Base-by-base conservation (phyloP, 2,329 filamentous ascomycete genomes). In the Stemphylium lycopersici region DNA sequence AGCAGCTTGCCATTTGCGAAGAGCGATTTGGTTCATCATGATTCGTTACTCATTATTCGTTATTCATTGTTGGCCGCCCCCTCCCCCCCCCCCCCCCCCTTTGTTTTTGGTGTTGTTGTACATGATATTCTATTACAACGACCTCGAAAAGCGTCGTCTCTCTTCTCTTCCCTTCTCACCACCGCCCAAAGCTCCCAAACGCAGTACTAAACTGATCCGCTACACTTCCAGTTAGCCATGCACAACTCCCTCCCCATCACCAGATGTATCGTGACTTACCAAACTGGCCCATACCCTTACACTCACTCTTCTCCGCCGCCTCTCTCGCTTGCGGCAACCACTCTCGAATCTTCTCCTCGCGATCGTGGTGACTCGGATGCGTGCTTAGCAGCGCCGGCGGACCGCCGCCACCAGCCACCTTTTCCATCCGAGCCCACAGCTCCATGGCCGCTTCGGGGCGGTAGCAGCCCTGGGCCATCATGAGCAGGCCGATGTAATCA, bases 381-480 rank as follows among this genome's bases (percentile, higher is more conserved):
- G 90, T 93, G 67, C 85, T 89, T 64, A 91, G 75, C 77, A 90
- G 87, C 74, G 92, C 87, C 1, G 89, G 89, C 31, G 84, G 80
- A 51, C 83, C 80, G 4, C 68, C 65, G 40, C 81, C 73, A 22
- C 79, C 78, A 29, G 26, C 26, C 11, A 76, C 70, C 34, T 72
- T 70, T 58, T 89, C 85, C 86, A 91, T 90, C 44, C 86, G 76
- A 20, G 71, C 65, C 82, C 82, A 84, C 55, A 93, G 84, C 0
- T 78, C 79, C 38, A 88, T 78, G 0, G 90, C 89, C 56, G 85
- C 84, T 11, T 81, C 76, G 1, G 90, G 90, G 57, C 91, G 81
- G 69, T 89, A 93, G 76, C 90, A 93, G 22, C 87, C 88, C 76
- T 90, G 85, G 0, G 89, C 85, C 88, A 93, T 93, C 82, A 93